These are phyloP conservation scores for Corymbia citriodora DNA, from an alignment of 441 rosid genomes.

Conservation along the genomic window DNA sequence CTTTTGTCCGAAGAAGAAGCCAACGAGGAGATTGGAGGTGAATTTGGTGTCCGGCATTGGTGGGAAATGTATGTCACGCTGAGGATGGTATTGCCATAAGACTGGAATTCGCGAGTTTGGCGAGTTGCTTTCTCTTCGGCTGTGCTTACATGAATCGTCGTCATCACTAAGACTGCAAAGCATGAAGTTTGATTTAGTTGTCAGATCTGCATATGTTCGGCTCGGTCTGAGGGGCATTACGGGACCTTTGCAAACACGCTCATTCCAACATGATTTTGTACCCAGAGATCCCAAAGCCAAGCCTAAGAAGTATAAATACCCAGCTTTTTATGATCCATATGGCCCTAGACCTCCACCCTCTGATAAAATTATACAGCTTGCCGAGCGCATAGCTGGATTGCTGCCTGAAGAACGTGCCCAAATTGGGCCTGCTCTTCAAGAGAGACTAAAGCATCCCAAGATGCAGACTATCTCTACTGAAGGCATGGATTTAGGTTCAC, in stretches of 20 bases:
- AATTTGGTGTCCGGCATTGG: not conserved
- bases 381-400: conserved; percentile 57
- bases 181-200: conserved; percentile 40
- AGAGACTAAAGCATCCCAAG: conserved; percentile 39
- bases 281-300: conserved; percentile 47
- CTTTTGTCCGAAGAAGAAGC: not conserved
- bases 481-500: conserved; percentile 38
- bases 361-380: conserved; percentile 48
- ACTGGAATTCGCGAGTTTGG: not conserved
- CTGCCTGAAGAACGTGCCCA: conserved; percentile 51
- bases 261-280: conserved; percentile 55
- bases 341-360: conserved; percentile 65
- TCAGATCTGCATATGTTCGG: conserved; percentile 19
- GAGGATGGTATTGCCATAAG: not conserved
- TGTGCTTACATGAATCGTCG: not conserved
- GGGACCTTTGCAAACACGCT: conserved; percentile 40
- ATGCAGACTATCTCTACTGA: conserved; percentile 38
- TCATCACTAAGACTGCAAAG: conserved; percentile 1
- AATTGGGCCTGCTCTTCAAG: conserved; percentile 46
- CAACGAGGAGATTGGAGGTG: not conserved
- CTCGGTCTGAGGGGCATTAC: conserved; percentile 14
- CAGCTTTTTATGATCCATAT: conserved; percentile 53
- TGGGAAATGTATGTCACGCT: rapidly evolving
- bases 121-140: not conserved
- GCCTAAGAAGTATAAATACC: conserved; percentile 55